Evolutionary conservation across 352 stramenopile genomes (phyloP).

Genomic region (Pythium scleroteichum): DNA sequence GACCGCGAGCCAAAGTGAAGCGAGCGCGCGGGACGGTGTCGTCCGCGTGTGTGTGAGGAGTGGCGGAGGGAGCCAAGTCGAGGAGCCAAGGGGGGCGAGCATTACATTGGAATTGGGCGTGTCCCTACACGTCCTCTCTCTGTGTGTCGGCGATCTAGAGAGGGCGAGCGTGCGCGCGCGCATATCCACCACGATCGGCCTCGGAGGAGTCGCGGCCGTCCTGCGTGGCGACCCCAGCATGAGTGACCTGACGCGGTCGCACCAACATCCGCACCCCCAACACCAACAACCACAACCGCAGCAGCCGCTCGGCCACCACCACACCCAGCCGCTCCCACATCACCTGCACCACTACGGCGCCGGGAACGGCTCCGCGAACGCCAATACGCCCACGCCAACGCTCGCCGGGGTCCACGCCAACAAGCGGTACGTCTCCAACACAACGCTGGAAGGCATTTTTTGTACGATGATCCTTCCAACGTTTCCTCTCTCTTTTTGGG

Average conservation of each 20-base stretch:
- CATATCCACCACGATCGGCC: too few species aligned
- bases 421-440: constrained; percentile 26
- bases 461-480: constrained; percentile 6
- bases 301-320: constrained; percentile 26
- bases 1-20: constrained; percentile 28
- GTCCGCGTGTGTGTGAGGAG: constrained; percentile 28
- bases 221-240: too few species aligned
- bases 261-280: constrained; percentile 23
- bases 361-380: neutral
- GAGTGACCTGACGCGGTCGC: constrained; percentile 27
- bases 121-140: constrained; percentile 5
- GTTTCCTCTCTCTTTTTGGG: too few species aligned
- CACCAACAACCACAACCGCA: constrained; percentile 32
- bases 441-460: neutral
- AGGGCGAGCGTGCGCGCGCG: constrained; percentile 1
- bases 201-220: too few species aligned
- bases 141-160: constrained; percentile 4
- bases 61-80: constrained; percentile 28
- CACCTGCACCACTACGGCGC: constrained; percentile 19
- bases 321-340: constrained; percentile 10
- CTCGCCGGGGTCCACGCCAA: constrained; percentile 3
- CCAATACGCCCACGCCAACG: constrained; percentile 13
- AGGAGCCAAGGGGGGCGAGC: constrained; percentile 7
- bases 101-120: constrained; percentile 14
- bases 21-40: constrained; percentile 17